phyloP scores from a whole-genome alignment of 2,329 filamentous ascomycete species.

The Colletotrichum caudatum region DNA sequence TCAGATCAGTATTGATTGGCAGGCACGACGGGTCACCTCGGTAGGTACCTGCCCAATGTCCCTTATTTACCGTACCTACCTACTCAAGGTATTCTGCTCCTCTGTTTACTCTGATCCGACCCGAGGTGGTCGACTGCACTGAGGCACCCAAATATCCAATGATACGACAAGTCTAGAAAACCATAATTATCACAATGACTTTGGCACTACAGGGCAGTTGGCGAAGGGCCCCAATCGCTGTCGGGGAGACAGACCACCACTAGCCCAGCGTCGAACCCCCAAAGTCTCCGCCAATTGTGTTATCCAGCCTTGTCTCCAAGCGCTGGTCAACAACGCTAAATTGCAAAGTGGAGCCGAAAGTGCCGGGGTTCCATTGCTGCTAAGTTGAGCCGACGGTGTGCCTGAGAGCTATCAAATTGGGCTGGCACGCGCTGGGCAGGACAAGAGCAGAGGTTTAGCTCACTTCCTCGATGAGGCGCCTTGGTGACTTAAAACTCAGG shows the following conservation, averaged over 20 bases:
- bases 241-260: background rate
- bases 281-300: constrained; percentile 2
- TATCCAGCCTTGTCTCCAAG: constrained; percentile 16
- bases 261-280: background rate
- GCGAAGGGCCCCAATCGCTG: no score
- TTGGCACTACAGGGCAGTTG: background rate
- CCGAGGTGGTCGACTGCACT: constrained; percentile 12
- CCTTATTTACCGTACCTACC: background rate
- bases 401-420: constrained; percentile 26
- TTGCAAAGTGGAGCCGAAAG: constrained; percentile 18
- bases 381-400: constrained; percentile 34
- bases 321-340: constrained; percentile 30
- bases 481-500: background rate
- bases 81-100: background rate
- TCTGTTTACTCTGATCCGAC: constrained; percentile 22
- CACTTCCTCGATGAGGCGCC: background rate
- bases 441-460: background rate
- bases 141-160: constrained; percentile 9
- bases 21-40: background rate
- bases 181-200: background rate
- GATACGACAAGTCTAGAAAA: background rate
- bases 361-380: constrained; percentile 23
- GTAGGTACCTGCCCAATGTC: constrained; percentile 13
- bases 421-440: background rate
- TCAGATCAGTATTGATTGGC: constrained; percentile 14